A percentile compares a stretch with the other conserved stretches of the same genome.
Evolutionary conservation across 1,139 yeast species (phyloP).

Genomic region (Meyerozyma athensensis): DNA sequence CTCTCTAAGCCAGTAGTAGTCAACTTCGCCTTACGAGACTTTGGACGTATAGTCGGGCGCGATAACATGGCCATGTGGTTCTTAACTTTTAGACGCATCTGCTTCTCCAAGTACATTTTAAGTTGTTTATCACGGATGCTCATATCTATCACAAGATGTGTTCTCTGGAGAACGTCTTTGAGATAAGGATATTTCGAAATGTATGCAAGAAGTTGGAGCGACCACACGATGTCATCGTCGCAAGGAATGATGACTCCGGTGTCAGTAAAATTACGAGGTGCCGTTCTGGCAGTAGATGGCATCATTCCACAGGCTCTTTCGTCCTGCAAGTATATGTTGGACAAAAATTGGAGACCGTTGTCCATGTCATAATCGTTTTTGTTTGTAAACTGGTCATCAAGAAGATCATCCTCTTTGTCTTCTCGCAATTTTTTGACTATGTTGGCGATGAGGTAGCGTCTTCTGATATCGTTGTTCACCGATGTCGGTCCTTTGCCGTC

Average conservation of each 20-base stretch:
- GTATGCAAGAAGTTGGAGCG: conserved; percentile 84
- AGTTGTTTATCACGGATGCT: conserved; percentile 46
- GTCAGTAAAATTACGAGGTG: conserved; percentile 64
- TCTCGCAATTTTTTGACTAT: conserved; percentile 36
- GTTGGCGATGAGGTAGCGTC: conserved; percentile 33
- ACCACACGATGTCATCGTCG: conserved; percentile 93
- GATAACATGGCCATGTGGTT: conserved; percentile 24
- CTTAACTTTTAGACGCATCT: conserved; percentile 30
- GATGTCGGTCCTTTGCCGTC: conserved; percentile 6
- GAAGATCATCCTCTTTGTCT: conserved; percentile 33
- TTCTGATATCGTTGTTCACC: conserved; percentile 29
- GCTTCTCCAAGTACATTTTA: conserved; percentile 35
- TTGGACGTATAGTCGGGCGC: conserved; percentile 35
- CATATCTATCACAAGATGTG: conserved; percentile 57
- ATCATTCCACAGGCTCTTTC: conserved; percentile 22
- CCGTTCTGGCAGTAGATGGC: conserved; percentile 25
- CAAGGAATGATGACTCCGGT: conserved; percentile 77
- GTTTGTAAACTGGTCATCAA: conserved; percentile 29
- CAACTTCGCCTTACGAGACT: conserved; percentile 23
- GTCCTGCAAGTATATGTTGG: conserved; percentile 40
- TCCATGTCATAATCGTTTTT: conserved; percentile 43
- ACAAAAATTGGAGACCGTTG: conserved; percentile 36
- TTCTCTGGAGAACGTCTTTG: conserved; percentile 67
- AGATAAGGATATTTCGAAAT: conserved; percentile 85
- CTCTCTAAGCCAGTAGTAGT: conserved; percentile 19